Percentiles rank a stretch among this genome's conserved stretches.
phyloP scores from a whole-genome alignment of 2,329 filamentous ascomycete species.

The Ceratocystis eucalypticola region DNA sequence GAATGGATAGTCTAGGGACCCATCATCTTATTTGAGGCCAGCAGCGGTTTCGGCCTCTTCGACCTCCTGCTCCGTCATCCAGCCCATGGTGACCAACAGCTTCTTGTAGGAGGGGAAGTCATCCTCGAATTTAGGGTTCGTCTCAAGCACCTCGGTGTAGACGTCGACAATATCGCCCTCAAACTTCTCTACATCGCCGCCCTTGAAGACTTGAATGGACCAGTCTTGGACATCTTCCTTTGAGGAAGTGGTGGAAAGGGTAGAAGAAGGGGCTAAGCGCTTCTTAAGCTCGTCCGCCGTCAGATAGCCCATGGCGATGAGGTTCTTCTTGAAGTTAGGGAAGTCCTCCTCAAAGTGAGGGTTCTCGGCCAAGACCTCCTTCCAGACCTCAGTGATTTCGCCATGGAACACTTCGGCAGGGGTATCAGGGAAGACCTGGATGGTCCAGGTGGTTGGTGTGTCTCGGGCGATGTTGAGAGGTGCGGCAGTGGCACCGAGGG shows the following conservation, averaged over 20 bases:
- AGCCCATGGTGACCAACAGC: slow-evolving; percentile 15
- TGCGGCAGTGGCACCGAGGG: slow-evolving; percentile 15
- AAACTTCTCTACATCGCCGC: not conserved
- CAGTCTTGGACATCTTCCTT: not conserved
- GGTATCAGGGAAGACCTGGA: slow-evolving; percentile 11
- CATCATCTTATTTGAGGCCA: not conserved
- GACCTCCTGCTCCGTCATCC: slow-evolving; percentile 11
- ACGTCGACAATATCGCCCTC: slow-evolving; percentile 8
- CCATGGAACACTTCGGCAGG: slow-evolving; percentile 10
- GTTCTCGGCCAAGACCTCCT: slow-evolving; percentile 10
- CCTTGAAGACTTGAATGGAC: slow-evolving; percentile 9
- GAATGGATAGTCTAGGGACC: not conserved
- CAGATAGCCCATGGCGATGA: slow-evolving; percentile 12
- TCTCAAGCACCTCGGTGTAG: slow-evolving; percentile 5
- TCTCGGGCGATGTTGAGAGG: not conserved
- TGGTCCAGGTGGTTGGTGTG: slow-evolving; percentile 11
- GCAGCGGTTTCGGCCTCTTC: not conserved
- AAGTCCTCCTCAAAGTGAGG: slow-evolving; percentile 15
- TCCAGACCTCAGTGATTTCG: slow-evolving; percentile 10
- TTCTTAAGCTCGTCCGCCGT: not conserved
- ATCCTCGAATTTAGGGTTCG: slow-evolving; percentile 13
- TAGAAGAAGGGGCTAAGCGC: not conserved
- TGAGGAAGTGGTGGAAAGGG: not conserved
- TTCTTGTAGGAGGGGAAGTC: slow-evolving; percentile 18
- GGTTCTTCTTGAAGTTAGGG: slow-evolving; percentile 16